Conservation (phyloP, 202 grass and related monocot species). For the Cymbopogon flexuosus region DNA sequence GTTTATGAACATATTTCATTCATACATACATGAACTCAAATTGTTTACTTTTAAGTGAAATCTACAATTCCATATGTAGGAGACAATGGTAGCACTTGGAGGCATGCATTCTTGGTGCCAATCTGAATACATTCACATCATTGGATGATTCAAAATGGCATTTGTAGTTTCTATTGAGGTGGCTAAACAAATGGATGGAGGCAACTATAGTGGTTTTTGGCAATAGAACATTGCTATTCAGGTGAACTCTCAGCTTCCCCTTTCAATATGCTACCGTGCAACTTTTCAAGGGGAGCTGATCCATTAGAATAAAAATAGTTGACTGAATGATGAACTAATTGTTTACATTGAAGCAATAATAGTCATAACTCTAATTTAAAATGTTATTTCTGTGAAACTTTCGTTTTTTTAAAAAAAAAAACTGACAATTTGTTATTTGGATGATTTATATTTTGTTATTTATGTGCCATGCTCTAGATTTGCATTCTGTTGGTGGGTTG, state of each 20-base stretch:
- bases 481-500: conserved; percentile 85
- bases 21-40: conserved; percentile 15
- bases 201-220: conserved; percentile 40
- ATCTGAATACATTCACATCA: conserved; percentile 42
- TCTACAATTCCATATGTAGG: conserved; percentile 47
- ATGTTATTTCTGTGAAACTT: not conserved
- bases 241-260: conserved; percentile 59
- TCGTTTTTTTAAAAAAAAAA: not conserved
- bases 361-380: not conserved
- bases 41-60: conserved; percentile 38
- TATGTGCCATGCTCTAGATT: conserved; percentile 40
- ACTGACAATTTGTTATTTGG: not conserved
- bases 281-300: conserved; percentile 48
- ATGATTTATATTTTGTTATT: not conserved
- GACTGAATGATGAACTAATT: not conserved
- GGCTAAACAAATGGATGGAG: conserved; percentile 49
- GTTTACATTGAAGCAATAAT: not conserved
- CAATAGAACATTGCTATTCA: conserved; percentile 47
- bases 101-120: conserved; percentile 41
- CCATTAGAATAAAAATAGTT: not conserved
- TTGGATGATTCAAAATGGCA: conserved; percentile 47
- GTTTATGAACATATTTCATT: conserved; percentile 1
- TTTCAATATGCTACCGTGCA: conserved; percentile 26
- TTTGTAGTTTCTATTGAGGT: conserved; percentile 47
- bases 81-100: conserved; percentile 42